Percentiles rank a stretch among this genome's conserved stretches.
phyloP scores from a whole-genome alignment of 139 green algal genomes.

The Microglena sp. region DNA sequence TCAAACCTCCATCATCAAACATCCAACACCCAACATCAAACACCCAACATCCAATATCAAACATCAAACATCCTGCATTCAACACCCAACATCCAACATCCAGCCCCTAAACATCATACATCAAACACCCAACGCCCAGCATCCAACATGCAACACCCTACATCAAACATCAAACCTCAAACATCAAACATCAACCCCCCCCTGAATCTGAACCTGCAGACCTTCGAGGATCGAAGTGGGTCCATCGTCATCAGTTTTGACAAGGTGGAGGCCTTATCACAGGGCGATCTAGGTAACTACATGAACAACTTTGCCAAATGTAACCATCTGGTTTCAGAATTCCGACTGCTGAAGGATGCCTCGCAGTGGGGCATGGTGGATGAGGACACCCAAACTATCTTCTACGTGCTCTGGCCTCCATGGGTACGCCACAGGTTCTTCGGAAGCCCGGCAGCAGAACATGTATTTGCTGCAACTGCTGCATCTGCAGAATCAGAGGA shows the following conservation, averaged over 20 bases:
- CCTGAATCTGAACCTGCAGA: too few relatives aligned
- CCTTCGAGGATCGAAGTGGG: constrained; percentile 34
- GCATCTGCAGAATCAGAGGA: background rate
- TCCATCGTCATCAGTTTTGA: constrained; percentile 30
- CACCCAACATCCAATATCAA: too few relatives aligned
- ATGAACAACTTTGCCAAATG: constrained; percentile 28
- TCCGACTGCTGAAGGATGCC: constrained; percentile 23
- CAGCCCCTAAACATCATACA: too few relatives aligned
- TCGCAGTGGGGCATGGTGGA: constrained; percentile 30
- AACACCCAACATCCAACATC: too few relatives aligned
- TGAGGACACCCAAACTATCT: constrained; percentile 14
- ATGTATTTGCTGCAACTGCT: background rate
- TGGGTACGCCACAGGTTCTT: constrained; percentile 26
- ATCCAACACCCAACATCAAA: too few relatives aligned
- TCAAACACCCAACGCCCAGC: background rate
- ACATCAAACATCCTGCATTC: too few relatives aligned
- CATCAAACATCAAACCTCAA: too few relatives aligned
- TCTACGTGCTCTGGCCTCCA: constrained; percentile 28
- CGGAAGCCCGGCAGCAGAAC: background rate
- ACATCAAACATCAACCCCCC: too few relatives aligned
- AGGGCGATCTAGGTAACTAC: constrained; percentile 33
- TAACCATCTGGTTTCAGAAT: constrained; percentile 6
- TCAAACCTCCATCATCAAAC: too few relatives aligned
- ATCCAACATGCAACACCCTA: too few relatives aligned
- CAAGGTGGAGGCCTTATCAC: constrained; percentile 7